Percentiles rank a stretch among this genome's conserved stretches.
phyloP scores from a whole-genome alignment of 192 early-diverging fungal species.

The Borealophlyctis nickersoniae region DNA sequence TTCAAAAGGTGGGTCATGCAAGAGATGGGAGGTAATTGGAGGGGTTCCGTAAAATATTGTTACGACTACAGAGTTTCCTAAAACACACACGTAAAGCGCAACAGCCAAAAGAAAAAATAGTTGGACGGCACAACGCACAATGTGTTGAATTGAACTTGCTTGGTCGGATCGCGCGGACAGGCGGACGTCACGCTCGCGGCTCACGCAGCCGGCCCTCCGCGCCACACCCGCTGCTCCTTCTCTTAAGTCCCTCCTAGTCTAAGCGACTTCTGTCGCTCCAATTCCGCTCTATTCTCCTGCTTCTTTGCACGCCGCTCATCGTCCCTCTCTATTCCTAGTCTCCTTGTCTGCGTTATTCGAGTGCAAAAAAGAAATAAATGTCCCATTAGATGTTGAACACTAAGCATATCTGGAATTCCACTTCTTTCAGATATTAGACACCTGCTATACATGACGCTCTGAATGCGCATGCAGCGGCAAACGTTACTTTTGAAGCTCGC shows the following conservation, averaged over 20 bases:
- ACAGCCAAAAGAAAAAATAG: no score
- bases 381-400: neutral
- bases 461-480: neutral
- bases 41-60: no score
- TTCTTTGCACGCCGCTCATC: constrained; percentile 15
- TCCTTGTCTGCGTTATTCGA: neutral
- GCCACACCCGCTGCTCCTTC: constrained; percentile 1
- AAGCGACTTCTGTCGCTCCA: constrained; percentile 17
- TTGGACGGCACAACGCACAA: no score
- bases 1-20: constrained; percentile 36
- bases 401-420: neutral
- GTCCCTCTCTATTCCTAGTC: constrained; percentile 16
- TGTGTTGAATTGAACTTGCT: no score
- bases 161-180: no score
- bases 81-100: no score
- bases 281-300: constrained; percentile 13
- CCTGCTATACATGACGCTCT: neutral
- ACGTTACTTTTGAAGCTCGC: neutral
- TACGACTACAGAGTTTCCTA: no score
- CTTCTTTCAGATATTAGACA: neutral
- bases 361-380: neutral
- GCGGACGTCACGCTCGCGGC: no score
- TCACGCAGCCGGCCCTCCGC: no score
- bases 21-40: no score
- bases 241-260: constrained; percentile 11